Percentiles rank a stretch among this genome's conserved stretches.
phyloP scores from a whole-genome alignment of 805 yeast genomes.

The Candida rishiriensis region DNA sequence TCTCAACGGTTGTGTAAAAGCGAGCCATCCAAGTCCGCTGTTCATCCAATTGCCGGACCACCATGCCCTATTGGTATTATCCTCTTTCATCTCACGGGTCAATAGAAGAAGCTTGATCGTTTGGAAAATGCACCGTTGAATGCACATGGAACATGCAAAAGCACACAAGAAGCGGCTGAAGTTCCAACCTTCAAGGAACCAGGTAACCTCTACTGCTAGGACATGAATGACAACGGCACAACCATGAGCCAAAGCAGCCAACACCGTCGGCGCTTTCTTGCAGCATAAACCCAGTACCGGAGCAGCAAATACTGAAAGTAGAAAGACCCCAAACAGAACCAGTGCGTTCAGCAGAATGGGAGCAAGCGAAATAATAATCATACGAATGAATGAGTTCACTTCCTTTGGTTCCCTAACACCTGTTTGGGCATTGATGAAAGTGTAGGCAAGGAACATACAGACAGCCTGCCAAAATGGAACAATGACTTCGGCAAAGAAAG shows the following conservation, averaged over 20 bases:
- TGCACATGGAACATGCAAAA: slow-evolving; percentile 32
- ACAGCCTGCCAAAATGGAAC: slow-evolving; percentile 69
- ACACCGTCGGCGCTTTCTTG: slow-evolving; percentile 29
- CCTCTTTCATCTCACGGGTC: slow-evolving; percentile 39
- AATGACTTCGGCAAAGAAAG: slow-evolving; percentile 74
- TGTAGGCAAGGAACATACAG: slow-evolving; percentile 65
- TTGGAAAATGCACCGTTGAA: slow-evolving; percentile 35
- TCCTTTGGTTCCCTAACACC: slow-evolving; percentile 57
- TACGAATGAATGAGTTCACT: slow-evolving; percentile 57
- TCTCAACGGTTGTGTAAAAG: slow-evolving; percentile 40
- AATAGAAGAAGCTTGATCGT: slow-evolving; percentile 30
- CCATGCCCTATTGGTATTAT: slow-evolving; percentile 43
- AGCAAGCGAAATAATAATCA: slow-evolving; percentile 45
- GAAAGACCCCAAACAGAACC: slow-evolving; percentile 30
- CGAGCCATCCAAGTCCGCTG: slow-evolving; percentile 34
- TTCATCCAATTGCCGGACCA: slow-evolving; percentile 50
- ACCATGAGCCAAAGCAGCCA: slow-evolving; percentile 39
- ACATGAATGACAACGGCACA: slow-evolving; percentile 32
- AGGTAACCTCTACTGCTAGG: slow-evolving; percentile 32
- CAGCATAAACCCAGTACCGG: slow-evolving; percentile 33
- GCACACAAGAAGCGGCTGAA: slow-evolving; percentile 36
- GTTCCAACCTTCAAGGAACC: slow-evolving; percentile 40
- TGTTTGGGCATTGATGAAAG: slow-evolving; percentile 81
- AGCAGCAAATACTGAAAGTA: slow-evolving; percentile 35
- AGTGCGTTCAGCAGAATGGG: slow-evolving; percentile 43